A percentile compares a stretch with the other conserved stretches of the same genome.
Evolutionary conservation across 2,329 filamentous ascomycete genomes (phyloP).

Genomic region (Chlorencoelia australis): DNA sequence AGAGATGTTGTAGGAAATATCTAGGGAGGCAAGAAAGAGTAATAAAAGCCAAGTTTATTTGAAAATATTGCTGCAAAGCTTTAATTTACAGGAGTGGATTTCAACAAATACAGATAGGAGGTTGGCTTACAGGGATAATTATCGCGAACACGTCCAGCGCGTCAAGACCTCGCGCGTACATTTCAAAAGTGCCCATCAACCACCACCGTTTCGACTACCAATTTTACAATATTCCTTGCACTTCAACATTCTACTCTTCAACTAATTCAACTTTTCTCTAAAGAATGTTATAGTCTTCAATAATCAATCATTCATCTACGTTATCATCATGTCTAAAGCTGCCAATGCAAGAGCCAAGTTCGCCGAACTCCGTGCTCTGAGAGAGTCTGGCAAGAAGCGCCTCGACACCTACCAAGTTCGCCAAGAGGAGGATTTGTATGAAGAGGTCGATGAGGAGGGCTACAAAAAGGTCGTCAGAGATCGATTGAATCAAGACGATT

Average conservation of each 20-base stretch:
- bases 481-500: conserved; percentile 87
- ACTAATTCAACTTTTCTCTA: not conserved
- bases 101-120: no score
- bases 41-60: no score
- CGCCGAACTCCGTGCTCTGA: conserved; percentile 74
- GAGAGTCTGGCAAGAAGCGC: conserved; percentile 82
- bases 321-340: conserved; percentile 27
- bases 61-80: no score
- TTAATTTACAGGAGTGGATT: no score
- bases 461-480: conserved; percentile 94
- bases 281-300: conserved; percentile 9
- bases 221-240: not conserved
- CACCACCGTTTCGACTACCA: conserved; percentile 2
- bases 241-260: conserved; percentile 1
- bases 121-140: no score
- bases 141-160: no score
- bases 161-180: not conserved
- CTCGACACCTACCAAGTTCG: conserved; percentile 80
- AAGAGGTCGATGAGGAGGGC: conserved; percentile 90
- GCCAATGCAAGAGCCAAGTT: conserved; percentile 36
- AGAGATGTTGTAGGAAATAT: no score
- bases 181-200: conserved; percentile 1
- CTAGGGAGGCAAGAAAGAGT: no score
- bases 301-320: conserved; percentile 3
- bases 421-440: conserved; percentile 78